Evolutionary conservation across 768 basidiomycete species (phyloP).

Genomic region (Tephrocybe sp.): DNA sequence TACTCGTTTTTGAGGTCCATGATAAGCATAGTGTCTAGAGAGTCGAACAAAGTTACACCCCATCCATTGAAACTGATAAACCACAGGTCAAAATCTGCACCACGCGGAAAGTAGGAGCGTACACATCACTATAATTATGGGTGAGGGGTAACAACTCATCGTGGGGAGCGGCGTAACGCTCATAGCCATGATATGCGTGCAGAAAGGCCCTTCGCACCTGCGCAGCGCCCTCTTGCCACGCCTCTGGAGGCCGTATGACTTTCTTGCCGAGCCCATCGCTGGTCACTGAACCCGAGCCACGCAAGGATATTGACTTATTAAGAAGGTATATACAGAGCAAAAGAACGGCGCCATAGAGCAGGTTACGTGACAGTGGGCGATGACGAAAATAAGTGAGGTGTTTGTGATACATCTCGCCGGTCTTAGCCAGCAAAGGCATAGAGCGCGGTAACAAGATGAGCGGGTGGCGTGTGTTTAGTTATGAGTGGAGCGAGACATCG

Average conservation of each 20-base stretch:
- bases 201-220: slow-evolving; percentile 60
- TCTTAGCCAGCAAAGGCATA: slow-evolving; percentile 10
- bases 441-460: background rate
- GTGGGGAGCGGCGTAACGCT: slow-evolving; percentile 54
- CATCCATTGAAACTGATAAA: slow-evolving; percentile 70
- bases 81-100: background rate
- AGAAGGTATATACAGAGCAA: slow-evolving; percentile 27
- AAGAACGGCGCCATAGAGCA: slow-evolving; percentile 27
- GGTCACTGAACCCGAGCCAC: slow-evolving; percentile 5
- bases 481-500: background rate
- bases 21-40: slow-evolving; percentile 82
- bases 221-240: slow-evolving; percentile 52
- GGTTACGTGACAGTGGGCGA: slow-evolving; percentile 27
- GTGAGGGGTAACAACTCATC: slow-evolving; percentile 63
- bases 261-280: slow-evolving; percentile 2
- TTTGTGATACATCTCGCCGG: slow-evolving; percentile 14
- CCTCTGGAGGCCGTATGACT: slow-evolving; percentile 24
- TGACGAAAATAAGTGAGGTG: slow-evolving; percentile 16
- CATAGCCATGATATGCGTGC: slow-evolving; percentile 69
- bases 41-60: slow-evolving; percentile 76
- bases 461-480: too few relatives aligned
- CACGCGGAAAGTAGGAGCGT: slow-evolving; percentile 17
- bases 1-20: slow-evolving; percentile 78
- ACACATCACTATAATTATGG: slow-evolving; percentile 50
- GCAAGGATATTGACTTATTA: slow-evolving; percentile 17